Base-by-base conservation (phyloP, 2,329 filamentous ascomycete genomes). In the Pestalotiopsis sp. region DNA sequence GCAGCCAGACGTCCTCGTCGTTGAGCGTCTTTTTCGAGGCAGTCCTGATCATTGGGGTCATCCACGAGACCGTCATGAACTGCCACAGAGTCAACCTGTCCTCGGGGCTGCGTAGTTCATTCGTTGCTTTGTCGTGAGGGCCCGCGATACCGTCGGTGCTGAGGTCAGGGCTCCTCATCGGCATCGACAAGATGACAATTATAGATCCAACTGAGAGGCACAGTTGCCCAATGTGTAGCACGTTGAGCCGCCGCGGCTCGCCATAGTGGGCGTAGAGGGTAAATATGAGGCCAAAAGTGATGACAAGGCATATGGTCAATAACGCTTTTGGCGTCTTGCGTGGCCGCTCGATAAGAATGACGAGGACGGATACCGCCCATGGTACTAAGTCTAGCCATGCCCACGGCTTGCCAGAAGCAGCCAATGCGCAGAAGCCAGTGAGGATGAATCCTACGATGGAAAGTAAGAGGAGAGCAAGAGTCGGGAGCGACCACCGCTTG, bases 41-140 rank as follows among this genome's bases (percentile, higher is more conserved):
- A 27, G 90, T 79, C 1, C 83, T 81, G 13, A 97, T 94, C 6
- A 97, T 81, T 0, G 94, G 91, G 0, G 84, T 83, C 81, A 97
- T 91, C 94, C 94, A 97, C 0, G 89, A 92, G 36, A 97, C 91
- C 5, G 89, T 91, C 88, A 95, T 92, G 81, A 94, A 97, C 73
- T 95, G 92, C 87, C 93, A 94, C 0, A 95, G 83, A 0, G 87
- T 92, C 27, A 97, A 78, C 71, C 92, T 90, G 73, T 97, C 94
- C 78, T 97, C 94, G 0, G 94, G 85, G 49, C 87, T 89, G 67
- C 94, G 91, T n/a, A 92, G 81, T 2, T 84, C 79, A 2, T 81
- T 84, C 0, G 86, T 90, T 1, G 92, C 89, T 4, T 80, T 71
- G 20, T 84, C 81, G 66, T 86, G 89, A 1, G 88, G 84, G 17